These are phyloP conservation scores for Cercis canadensis DNA, from an alignment of 306 rosid genomes.

Conservation along the genomic window DNA sequence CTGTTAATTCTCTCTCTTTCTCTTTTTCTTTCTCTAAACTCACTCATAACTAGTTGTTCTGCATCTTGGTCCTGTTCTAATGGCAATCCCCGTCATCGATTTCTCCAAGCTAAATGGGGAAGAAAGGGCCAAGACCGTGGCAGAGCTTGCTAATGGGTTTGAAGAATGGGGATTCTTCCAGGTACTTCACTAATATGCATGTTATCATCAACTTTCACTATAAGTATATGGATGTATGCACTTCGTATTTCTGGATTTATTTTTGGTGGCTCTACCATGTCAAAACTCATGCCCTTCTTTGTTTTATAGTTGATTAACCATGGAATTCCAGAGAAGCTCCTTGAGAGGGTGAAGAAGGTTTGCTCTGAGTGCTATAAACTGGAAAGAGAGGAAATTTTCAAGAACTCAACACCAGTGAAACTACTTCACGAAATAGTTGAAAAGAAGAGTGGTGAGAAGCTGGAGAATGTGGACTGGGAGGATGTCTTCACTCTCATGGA, in stretches of 20 bases:
- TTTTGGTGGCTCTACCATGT: not conserved
- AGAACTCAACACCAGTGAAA: conserved; percentile 60
- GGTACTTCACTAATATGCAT: conserved; percentile 46
- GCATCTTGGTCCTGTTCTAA: too few species aligned
- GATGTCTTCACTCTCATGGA: conserved; percentile 86
- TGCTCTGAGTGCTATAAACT: conserved; percentile 62
- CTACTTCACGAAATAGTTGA: conserved; percentile 55
- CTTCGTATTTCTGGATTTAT: not conserved
- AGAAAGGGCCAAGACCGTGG: conserved; percentile 56
- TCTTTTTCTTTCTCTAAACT: too few species aligned
- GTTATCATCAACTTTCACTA: too few species aligned
- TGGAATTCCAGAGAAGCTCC: conserved; percentile 85
- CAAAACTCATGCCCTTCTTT: conserved; percentile 17
- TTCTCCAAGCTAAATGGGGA: conserved; percentile 86
- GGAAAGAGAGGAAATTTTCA: conserved; percentile 88
- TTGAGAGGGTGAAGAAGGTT: conserved; percentile 90
- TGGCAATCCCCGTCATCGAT: conserved; percentile 75
- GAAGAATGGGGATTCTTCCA: conserved; percentile 99
- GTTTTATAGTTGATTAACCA: conserved; percentile 87
- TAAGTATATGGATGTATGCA: not conserved
- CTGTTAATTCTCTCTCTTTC: too few species aligned
- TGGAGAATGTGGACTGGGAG: conserved; percentile 87
- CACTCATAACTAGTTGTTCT: too few species aligned
- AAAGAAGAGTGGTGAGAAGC: conserved; percentile 53
- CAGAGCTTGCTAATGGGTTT: conserved; percentile 84